Evolutionary conservation across 1,284 basidiomycete species (phyloP).

Genomic region (Ustilago loliicola): DNA sequence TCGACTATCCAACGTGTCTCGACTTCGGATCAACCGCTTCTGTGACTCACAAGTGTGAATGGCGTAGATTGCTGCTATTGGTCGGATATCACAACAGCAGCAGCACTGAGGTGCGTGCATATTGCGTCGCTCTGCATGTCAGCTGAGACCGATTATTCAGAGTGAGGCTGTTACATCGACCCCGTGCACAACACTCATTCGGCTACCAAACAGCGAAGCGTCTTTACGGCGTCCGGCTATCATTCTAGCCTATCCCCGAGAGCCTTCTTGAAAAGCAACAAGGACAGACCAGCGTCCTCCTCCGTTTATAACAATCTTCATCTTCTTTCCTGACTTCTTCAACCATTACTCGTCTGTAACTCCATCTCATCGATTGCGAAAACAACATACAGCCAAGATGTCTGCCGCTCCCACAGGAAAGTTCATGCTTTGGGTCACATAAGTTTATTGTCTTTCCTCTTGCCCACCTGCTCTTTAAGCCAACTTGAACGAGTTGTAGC

Average conservation of each 20-base stretch:
- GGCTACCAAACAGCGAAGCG: constrained; percentile 3
- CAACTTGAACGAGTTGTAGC: neutral
- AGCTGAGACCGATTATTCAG: neutral
- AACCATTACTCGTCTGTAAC: neutral
- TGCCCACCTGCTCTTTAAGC: neutral
- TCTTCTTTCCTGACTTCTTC: neutral
- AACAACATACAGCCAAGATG: constrained; percentile 15
- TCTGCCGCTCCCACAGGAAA: constrained; percentile 43
- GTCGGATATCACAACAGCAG: constrained; percentile 4
- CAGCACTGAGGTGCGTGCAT: neutral
- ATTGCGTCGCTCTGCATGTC: constrained; percentile 15
- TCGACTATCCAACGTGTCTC: no score
- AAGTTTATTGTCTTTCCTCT: constrained; percentile 15
- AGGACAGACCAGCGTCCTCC: neutral
- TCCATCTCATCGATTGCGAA: neutral
- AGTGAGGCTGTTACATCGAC: neutral
- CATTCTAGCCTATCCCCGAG: constrained; percentile 6
- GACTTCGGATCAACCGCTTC: no score
- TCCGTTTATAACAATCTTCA: neutral
- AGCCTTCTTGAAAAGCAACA: constrained; percentile 1
- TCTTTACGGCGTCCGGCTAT: constrained; percentile 8
- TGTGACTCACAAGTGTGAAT: neutral
- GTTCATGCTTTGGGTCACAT: constrained; percentile 48
- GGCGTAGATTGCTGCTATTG: constrained; percentile 2
- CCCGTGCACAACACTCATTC: constrained; percentile 3